Base-by-base conservation (phyloP, 2,329 filamentous ascomycete species). In the Colletotrichum nymphaeae region DNA sequence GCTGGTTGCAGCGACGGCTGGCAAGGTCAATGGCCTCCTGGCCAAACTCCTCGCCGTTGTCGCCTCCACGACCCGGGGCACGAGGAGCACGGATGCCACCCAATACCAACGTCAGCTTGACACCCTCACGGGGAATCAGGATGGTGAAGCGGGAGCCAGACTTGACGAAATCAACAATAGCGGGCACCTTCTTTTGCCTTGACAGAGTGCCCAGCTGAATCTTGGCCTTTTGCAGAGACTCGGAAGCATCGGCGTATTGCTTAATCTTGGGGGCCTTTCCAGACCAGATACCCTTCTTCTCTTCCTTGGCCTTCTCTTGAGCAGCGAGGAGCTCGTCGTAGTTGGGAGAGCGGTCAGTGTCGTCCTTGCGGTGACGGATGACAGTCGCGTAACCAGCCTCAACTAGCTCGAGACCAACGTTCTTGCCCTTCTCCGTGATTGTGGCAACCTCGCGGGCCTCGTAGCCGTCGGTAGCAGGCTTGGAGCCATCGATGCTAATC, bases 101-200 rank as follows among this genome's bases (percentile, higher is more conserved):
- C 60, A 99, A 91, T 4, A 99, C 95, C 81, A 99, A 93, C 1
- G 96, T 99, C 74, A 99, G 88, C 87, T 98, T 98, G 80, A 96
- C 92, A 79, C 95, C 95, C 81, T 99, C 97, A 46, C 95, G 93
- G 59, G 97, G 96, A 62, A 99, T 91, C 11, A 99, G 87, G 46
- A 99, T 88, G 30, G 95, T 97, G 84, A 98, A 99, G 77, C 97
- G 91, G 53, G 95, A 97, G 35, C 94, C 97, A n/a, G 95, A 94
- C 85, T 98, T 98, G 87, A 97, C 97, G 82, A 97, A 99, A 83
- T 99, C 97, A 55, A 99, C 95, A 77, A 99, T 89, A 12, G 94
- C 97, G 8, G 97, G 95, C 4, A 98, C 93, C 83, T 94, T 96
- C 88, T 95, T 96, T 83, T 98, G 95, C 67, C 96, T 91, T 74